Evolutionary conservation across 108 stramenopile genomes (phyloP), one percentile per base, ranked within the genome.

Genomic region (Cyclotella kingstonii): DNA sequence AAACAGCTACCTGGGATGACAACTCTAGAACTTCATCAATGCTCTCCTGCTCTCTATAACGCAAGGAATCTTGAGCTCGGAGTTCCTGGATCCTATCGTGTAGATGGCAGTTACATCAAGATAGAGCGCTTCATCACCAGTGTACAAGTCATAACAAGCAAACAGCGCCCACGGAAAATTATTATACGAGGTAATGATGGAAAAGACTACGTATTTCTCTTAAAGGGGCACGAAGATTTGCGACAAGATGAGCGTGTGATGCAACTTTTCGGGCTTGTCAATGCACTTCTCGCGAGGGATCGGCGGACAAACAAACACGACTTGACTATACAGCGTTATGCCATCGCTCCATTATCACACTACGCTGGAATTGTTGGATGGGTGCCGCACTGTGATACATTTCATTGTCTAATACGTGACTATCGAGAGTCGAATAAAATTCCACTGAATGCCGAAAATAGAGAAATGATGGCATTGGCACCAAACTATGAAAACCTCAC

Each of bases 211-310:
- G 79, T 95, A 3, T 99, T 97, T 63, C 81, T 99, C 12, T 88
- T 99, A n/a, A 98, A 99, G 77, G 99, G 98, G 4, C 98, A 98
- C 75, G 99, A 99, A 69, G 99, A 99, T 76, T 73, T 99, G 57
- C 74, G 99, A 27, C 99, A 99, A 73, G 99, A 99, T 68, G 99
- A 99, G 81, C 82, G 99, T 19, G 98, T 96, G 33, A 99, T 99
- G 99, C 99, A 99, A 70, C 80, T 99, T 14, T 98, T 98, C 60
- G 99, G 98, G 2, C 77, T 98, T 45, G 97, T 98, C 10, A 99
- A 99, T 82, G 96, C 97, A 4, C 90, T 99, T 33, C 79, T 99
- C 35, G 91, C 88, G 35, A 88, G 95, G 53, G 98, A 98, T 43
- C 60, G 94, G 46, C 77, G 90, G 58, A 97, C 97, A 9, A 83